Conservation (phyloP, 306 rosid genomes). For the Comarum palustre region DNA sequence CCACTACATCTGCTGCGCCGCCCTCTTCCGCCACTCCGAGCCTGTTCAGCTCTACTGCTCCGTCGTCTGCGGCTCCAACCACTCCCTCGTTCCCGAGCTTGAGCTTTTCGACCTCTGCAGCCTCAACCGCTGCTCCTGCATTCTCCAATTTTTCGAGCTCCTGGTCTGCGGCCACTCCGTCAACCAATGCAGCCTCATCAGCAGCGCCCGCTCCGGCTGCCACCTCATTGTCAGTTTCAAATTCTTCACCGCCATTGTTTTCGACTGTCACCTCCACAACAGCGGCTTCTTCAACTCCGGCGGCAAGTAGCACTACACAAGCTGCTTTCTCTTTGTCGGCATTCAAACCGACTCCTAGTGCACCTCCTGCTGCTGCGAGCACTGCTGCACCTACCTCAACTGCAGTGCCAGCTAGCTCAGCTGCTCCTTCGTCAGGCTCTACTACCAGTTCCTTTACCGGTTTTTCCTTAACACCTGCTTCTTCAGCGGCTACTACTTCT, state of each 20-base stretch:
- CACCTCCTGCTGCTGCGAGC: conserved; percentile 15
- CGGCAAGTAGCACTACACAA: conserved; percentile 32
- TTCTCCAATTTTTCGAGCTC: too few relatives aligned
- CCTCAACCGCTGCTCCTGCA: background rate
- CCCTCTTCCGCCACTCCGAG: background rate
- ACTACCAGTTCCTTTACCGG: conserved; percentile 40
- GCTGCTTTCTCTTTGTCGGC: conserved; percentile 41
- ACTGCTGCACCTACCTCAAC: conserved; percentile 31
- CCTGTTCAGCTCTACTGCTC: conserved; percentile 6
- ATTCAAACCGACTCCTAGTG: conserved; percentile 30
- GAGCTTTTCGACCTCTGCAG: conserved; percentile 21
- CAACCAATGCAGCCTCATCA: conserved; percentile 24
- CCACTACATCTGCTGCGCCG: background rate
- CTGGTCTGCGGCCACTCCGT: background rate
- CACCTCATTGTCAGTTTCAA: conserved; percentile 40
- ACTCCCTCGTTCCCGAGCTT: conserved; percentile 37
- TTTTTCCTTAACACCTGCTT: conserved; percentile 39
- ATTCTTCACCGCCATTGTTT: conserved; percentile 46
- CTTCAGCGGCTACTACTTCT: conserved; percentile 46
- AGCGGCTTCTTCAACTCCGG: conserved; percentile 43
- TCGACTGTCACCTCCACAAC: conserved; percentile 55
- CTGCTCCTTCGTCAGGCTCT: conserved; percentile 32
- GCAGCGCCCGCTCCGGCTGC: conserved; percentile 33
- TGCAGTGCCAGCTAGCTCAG: conserved; percentile 28
- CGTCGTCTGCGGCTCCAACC: conserved; percentile 10